A percentile compares a stretch with the other conserved stretches of the same genome.
Evolutionary conservation across 305 asterid genomes (phyloP).

Genomic region (Fraxinus floribunda): DNA sequence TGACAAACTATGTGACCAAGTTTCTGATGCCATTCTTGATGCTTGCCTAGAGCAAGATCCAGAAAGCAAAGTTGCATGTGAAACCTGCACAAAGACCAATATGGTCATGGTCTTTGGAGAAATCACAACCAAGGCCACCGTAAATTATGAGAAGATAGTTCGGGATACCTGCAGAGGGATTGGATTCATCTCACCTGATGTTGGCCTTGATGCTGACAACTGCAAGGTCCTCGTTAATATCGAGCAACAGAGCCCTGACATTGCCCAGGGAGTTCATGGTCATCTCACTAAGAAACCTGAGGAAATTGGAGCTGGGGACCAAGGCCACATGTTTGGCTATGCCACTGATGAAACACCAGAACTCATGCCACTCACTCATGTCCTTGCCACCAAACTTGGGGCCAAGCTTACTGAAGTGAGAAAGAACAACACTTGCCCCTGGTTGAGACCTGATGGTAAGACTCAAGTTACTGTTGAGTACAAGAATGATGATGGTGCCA

Average conservation of each 20-base stretch:
- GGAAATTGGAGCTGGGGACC: constrained; percentile 92
- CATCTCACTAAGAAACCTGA: constrained; percentile 92
- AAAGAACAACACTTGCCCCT: constrained; percentile 75
- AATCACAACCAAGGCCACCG: constrained; percentile 78
- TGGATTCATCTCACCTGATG: constrained; percentile 76
- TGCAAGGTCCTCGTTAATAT: constrained; percentile 91
- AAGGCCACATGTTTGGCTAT: constrained; percentile 87
- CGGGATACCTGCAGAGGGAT: constrained; percentile 83
- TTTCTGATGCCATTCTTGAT: constrained; percentile 89
- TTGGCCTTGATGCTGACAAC: constrained; percentile 88
- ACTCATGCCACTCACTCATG: constrained; percentile 90
- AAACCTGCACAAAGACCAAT: constrained; percentile 84
- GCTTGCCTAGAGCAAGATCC: constrained; percentile 86
- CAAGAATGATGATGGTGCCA: constrained; percentile 72
- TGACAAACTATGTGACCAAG: constrained; percentile 94
- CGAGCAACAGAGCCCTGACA: constrained; percentile 88
- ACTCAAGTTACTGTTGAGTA: constrained; percentile 90
- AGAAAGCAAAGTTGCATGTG: constrained; percentile 89
- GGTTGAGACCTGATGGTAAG: constrained; percentile 91
- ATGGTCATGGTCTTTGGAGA: constrained; percentile 94
- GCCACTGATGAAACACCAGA: constrained; percentile 92
- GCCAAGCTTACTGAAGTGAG: constrained; percentile 87
- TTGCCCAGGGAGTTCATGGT: constrained; percentile 92
- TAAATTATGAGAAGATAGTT: constrained; percentile 79
- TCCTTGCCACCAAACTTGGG: constrained; percentile 87